Percentiles rank a stretch among this genome's conserved stretches.
Conservation (phyloP, 495 filamentous ascomycete genomes). For the Cercophora samala region DNA sequence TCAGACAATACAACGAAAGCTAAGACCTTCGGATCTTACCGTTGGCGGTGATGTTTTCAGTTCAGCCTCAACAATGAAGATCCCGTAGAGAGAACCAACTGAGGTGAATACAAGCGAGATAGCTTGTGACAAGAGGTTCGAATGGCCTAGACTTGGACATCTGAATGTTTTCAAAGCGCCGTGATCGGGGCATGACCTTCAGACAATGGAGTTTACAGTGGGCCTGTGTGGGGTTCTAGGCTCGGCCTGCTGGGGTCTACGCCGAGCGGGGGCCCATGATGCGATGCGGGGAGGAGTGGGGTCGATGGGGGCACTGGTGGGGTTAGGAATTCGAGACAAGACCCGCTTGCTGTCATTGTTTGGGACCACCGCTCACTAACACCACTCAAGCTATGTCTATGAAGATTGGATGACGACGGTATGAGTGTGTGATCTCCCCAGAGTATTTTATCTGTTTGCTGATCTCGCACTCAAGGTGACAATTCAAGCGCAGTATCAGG, state of each 20-base stretch:
- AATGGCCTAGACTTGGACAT: background rate
- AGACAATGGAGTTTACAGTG: background rate
- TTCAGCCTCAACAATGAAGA: background rate
- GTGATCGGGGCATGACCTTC: slow-evolving; percentile 5
- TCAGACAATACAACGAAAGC: background rate
- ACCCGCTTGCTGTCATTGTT: background rate
- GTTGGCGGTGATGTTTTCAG: background rate
- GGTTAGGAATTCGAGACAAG: background rate
- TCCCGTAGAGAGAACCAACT: background rate
- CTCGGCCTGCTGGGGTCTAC: background rate
- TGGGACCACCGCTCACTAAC: background rate
- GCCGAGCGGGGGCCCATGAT: background rate
- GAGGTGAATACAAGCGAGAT: slow-evolving; percentile 1
- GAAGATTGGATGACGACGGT: background rate
- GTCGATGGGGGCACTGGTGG: background rate
- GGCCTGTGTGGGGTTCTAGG: background rate
- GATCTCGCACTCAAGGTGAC: background rate
- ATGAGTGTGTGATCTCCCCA: background rate
- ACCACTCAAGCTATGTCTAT: background rate
- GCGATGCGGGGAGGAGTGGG: background rate
- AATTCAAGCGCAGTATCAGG: background rate
- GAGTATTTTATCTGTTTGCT: background rate
- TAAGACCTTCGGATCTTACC: background rate
- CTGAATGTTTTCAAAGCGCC: background rate
- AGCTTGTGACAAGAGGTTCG: background rate